phyloP scores from a whole-genome alignment of 2,329 filamentous ascomycete genomes.

The Diaporthe humulicola region DNA sequence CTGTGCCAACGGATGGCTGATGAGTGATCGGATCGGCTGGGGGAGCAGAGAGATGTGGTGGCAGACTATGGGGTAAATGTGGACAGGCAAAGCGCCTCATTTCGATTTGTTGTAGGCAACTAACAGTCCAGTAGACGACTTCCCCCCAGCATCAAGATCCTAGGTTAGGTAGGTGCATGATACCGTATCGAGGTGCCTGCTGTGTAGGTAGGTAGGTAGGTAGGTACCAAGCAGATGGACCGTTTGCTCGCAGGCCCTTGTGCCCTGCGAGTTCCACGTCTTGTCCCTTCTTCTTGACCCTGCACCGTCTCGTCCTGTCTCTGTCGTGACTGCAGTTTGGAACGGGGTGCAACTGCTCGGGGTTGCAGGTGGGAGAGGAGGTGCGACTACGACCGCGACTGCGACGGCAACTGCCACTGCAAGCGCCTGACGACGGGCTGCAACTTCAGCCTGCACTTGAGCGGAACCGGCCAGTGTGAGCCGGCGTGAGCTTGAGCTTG shows the following conservation, averaged over 20 bases:
- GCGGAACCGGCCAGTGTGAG: conserved; percentile 29
- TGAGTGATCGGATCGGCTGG: conserved; percentile 26
- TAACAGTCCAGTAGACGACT: background rate
- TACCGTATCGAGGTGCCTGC: too few relatives aligned
- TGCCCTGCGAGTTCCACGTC: background rate
- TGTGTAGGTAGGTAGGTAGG: too few relatives aligned
- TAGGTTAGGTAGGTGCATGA: background rate
- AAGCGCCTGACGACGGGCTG: conserved; percentile 35
- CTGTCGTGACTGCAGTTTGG: conserved; percentile 10
- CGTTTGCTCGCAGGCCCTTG: background rate
- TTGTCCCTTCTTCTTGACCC: background rate
- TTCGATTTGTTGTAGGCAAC: background rate
- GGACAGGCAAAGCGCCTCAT: conserved; percentile 11
- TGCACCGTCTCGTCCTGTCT: conserved; percentile 13
- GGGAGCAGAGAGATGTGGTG: conserved; percentile 6
- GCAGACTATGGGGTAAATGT: conserved; percentile 30
- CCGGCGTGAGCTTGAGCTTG: conserved; percentile 24
- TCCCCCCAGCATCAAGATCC: background rate
- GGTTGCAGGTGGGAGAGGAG: conserved; percentile 12
- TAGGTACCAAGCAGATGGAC: background rate
- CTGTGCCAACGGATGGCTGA: conserved; percentile 23
- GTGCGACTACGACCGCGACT: background rate
- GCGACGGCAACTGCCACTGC: conserved; percentile 3
- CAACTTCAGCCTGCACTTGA: conserved; percentile 31
- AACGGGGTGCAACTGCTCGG: background rate